Base-by-base conservation (phyloP, 768 basidiomycete species). In the Naematelia encephala region DNA sequence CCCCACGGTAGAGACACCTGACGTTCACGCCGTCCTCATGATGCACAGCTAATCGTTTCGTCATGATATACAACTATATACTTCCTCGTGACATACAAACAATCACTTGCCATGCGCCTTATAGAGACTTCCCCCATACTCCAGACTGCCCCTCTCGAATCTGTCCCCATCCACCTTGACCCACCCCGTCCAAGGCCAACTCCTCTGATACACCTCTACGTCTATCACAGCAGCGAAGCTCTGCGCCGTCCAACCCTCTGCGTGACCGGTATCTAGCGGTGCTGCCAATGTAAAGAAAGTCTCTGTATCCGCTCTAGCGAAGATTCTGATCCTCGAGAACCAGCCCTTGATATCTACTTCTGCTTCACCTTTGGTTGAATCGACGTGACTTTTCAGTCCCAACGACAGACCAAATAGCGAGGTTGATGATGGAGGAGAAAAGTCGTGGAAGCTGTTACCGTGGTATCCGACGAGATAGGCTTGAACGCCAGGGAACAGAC, bases 391-490 rank as follows among this genome's bases (percentile, higher is more conserved):
- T 11, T 51, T 47, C 2, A 70, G 34, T 39, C 68, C 68, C 12
- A 70, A 53, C 1, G 65, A 64, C 5, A 70, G 3, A 19, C 58
- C 57, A 22, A 65, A 51, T 21, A 67, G 47, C 12, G 65, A 64
- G 5, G 59, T 61, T 0, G 65, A 67, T 2, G 65, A 62, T 16
- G 68, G 68, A 3, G 68, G 68, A 30, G 27, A 56, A 51, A 62
- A 66, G 5, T 16, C 23, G 34, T 29, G 57, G 54, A 58, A 58
- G 10, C 34, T 28, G 3, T 50, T 14, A 22, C 57, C 60, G n/a
- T 63, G 61, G 48, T 70, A 70, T 19, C 68, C 68, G 8, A 67
- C 59, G 1, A 70, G 58, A 54, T 57, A 70, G 0, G 68, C 68
- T 23, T 67, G 50, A 8, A 70, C 66, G 11, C 65, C 68, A 1